phyloP scores from a whole-genome alignment of 1,284 basidiomycete genomes.

The Cystobasidium sp. region DNA sequence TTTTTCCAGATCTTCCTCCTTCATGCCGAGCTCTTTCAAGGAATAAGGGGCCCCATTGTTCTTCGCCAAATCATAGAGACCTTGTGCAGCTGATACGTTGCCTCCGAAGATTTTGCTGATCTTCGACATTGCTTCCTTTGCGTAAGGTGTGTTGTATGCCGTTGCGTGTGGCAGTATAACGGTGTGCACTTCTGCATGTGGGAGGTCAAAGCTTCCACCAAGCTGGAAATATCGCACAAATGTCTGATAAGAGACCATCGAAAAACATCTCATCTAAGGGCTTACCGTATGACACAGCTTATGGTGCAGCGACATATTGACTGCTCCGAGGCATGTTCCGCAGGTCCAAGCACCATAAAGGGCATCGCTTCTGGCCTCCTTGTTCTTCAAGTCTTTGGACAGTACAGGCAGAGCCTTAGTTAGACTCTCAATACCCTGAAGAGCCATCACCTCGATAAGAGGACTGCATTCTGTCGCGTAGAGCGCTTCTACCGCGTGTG shows the following conservation, averaged over 20 bases:
- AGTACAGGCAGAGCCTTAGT: conserved; percentile 58
- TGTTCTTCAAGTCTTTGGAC: conserved; percentile 54
- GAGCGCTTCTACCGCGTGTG: conserved; percentile 61
- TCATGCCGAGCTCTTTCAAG: conserved; percentile 60
- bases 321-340: conserved; percentile 59
- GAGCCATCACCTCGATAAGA: conserved; percentile 59
- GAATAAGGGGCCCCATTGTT: conserved; percentile 58
- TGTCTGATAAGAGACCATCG: neutral
- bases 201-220: conserved; percentile 61
- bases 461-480: conserved; percentile 60
- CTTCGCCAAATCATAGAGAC: conserved; percentile 59
- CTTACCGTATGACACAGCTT: conserved; percentile 61
- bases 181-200: conserved; percentile 62
- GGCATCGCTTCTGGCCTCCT: conserved; percentile 59
- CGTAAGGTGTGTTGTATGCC: conserved; percentile 60
- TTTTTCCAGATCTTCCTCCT: conserved; percentile 60
- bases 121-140: conserved; percentile 57
- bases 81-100: conserved; percentile 57
- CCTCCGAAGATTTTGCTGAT: conserved; percentile 57
- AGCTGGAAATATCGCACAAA: conserved; percentile 25
- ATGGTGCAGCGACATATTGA: conserved; percentile 61
- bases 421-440: conserved; percentile 59
- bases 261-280: no score
- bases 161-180: conserved; percentile 61
- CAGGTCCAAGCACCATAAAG: conserved; percentile 61